Percentiles rank a stretch among this genome's conserved stretches.
Conservation (phyloP, 2,329 filamentous ascomycete genomes). For the Fusarium tricinctum region DNA sequence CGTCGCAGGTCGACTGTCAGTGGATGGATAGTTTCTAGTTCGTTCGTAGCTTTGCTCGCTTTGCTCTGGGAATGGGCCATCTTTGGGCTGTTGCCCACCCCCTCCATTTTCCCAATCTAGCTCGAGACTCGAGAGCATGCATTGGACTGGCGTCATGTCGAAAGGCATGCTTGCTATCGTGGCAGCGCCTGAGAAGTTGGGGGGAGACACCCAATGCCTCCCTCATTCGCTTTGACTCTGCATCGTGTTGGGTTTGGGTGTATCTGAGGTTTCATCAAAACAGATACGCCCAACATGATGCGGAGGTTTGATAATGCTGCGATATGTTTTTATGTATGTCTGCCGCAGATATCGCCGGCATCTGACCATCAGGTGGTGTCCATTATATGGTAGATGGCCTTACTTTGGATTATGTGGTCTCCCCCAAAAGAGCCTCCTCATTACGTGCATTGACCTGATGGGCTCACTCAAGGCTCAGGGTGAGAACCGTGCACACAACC, state of each 20-base stretch:
- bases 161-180: conserved; percentile 55
- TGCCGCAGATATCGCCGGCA: conserved; percentile 38
- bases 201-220: conserved; percentile 36
- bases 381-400: conserved; percentile 9
- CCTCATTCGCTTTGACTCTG: conserved; percentile 17
- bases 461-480: conserved; percentile 44
- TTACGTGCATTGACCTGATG: conserved; percentile 50
- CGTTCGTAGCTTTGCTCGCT: conserved; percentile 14
- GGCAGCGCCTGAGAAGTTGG: conserved; percentile 55
- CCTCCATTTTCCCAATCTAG: not conserved
- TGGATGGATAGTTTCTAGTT: conserved; percentile 20
- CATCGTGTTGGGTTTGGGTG: conserved; percentile 40
- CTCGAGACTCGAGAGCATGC: conserved; percentile 18
- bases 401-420: not conserved
- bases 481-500: conserved; percentile 50
- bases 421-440: conserved; percentile 37
- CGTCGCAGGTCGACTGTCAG: conserved; percentile 45
- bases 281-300: not conserved
- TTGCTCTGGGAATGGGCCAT: conserved; percentile 30
- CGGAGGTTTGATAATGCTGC: not conserved
- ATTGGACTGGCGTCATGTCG: conserved; percentile 49
- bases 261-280: not conserved
- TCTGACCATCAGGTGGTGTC: conserved; percentile 48
- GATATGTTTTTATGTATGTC: conserved; percentile 14
- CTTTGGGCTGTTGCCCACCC: conserved; percentile 49